Percentiles rank a stretch among this genome's conserved stretches.
These are phyloP conservation scores for Talaromyces pinophilus DNA, from an alignment of 2,329 filamentous ascomycete species.

Conservation along the genomic window DNA sequence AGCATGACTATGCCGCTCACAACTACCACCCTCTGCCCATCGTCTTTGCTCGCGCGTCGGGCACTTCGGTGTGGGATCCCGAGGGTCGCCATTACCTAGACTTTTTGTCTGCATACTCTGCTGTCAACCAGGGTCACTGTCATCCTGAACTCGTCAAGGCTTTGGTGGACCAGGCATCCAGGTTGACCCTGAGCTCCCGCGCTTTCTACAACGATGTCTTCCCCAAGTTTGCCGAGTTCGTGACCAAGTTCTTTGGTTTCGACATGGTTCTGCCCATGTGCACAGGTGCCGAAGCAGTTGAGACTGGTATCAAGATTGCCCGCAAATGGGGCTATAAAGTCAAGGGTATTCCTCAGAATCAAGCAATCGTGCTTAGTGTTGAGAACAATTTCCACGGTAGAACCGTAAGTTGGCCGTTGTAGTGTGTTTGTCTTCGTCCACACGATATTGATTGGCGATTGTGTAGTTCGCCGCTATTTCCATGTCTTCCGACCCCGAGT, in stretches of 20 bases:
- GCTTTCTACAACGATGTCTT: constrained; percentile 99
- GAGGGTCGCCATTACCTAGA: constrained; percentile 95
- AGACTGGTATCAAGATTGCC: constrained; percentile 94
- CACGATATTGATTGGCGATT: constrained; percentile 7
- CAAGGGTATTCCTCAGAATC: constrained; percentile 81
- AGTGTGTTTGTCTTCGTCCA: background rate
- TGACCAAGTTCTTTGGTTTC: constrained; percentile 85
- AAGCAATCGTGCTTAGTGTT: constrained; percentile 81
- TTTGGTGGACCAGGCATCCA: constrained; percentile 82
- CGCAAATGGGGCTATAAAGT: constrained; percentile 98
- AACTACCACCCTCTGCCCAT: constrained; percentile 98
- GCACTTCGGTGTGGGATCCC: constrained; percentile 92
- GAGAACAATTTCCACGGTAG: constrained; percentile 95
- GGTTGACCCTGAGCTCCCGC: constrained; percentile 86
- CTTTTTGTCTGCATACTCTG: constrained; percentile 96
- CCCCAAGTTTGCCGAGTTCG: constrained; percentile 90
- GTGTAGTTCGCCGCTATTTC: constrained; percentile 89
- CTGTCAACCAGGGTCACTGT: constrained; percentile 97
- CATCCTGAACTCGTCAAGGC: constrained; percentile 94
- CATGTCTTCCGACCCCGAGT: constrained; percentile 92
- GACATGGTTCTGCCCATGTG: constrained; percentile 99
- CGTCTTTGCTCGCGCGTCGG: constrained; percentile 83
- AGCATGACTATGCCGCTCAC: constrained; percentile 87
- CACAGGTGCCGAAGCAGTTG: constrained; percentile 92
- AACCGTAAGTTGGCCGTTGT: constrained; percentile 65